Base-by-base conservation (phyloP, 2,329 filamentous ascomycete species). In the Beauveria scarabaeidicola region DNA sequence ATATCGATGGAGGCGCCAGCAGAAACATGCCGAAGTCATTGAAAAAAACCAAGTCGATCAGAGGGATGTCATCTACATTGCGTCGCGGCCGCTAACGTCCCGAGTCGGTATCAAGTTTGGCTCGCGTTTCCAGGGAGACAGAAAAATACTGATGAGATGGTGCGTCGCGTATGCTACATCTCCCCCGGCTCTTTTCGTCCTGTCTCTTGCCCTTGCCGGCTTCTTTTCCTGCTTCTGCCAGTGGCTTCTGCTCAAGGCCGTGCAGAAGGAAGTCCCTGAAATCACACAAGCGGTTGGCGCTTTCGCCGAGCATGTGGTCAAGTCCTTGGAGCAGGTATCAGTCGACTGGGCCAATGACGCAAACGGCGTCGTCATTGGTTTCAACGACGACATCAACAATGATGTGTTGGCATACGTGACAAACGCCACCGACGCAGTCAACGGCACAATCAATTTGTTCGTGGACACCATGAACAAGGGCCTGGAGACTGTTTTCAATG, bases 361-460 rank as follows among this genome's bases (percentile, higher is more conserved):
- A 65, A 96, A 96, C 73, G 73, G 78, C 10, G 88, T 87, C 55
- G 86, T 96, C 67, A 77, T 71, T 29, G 79, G 83, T 11, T 81
- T 92, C 69, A 93, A 91, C 72, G 70, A 78, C 59, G 84, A 90
- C 36, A 85, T 99, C 73, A 99, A 97, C 75, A 70, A 86, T 43
- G 86, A 97, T 63, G 78, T 99, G 25, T 85, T 97, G 63, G 87
- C 88, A 61, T 95, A 93, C 82, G 92, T 97, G 50, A 87, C 86
- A 61, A 92, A 87, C 55, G 90, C 89, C 36, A 97, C 93, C 0
- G 77, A 78, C 8, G 89, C 91, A 1, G 81, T 97, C 69, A 97
- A 97, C 71, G 74, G 88, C 67, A 97, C 93, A 0, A 81, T 99
- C 48, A 94, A 90, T 66, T 79, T 78, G 2, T 96, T 97, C 70